A percentile compares a stretch with the other conserved stretches of the same genome.
Evolutionary conservation across 768 basidiomycete species (phyloP).

Genomic region (Suillus variegatus): DNA sequence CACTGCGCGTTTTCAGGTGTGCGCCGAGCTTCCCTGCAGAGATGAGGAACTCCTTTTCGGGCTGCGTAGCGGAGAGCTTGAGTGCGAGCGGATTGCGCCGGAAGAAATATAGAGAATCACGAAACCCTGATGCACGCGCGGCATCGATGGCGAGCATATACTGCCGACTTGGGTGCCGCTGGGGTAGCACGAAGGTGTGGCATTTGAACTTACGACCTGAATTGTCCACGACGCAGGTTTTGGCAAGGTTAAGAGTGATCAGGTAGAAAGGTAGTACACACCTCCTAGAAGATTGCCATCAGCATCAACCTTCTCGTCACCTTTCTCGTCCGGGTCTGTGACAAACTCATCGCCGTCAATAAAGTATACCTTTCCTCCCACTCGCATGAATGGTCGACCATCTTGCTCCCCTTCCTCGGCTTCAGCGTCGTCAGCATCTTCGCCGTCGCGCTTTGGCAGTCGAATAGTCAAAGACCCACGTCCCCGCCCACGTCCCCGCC

Average conservation of each 20-base stretch:
- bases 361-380: conserved; percentile 72
- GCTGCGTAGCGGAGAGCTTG: conserved; percentile 87
- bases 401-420: conserved; percentile 39
- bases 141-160: conserved; percentile 99
- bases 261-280: conserved; percentile 36
- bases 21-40: conserved; percentile 84
- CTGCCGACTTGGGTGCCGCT: conserved; percentile 77
- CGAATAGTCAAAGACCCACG: conserved; percentile 30
- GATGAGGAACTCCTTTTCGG: conserved; percentile 93
- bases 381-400: conserved; percentile 70
- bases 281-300: conserved; percentile 85
- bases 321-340: conserved; percentile 80
- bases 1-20: conserved; percentile 87
- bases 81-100: conserved; percentile 87
- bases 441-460: conserved; percentile 28
- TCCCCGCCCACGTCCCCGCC: conserved; percentile 41
- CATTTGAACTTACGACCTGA: conserved; percentile 88
- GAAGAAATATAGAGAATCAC: conserved; percentile 98
- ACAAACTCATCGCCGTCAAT: conserved; percentile 91
- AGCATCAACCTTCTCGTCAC: conserved; percentile 89
- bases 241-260: not conserved
- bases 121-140: conserved; percentile 92
- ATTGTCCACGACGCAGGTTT: conserved; percentile 3
- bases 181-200: conserved; percentile 82
- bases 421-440: conserved; percentile 43